phyloP scores from a whole-genome alignment of 495 filamentous ascomycete genomes.

The Trichoderma orchidacearum region DNA sequence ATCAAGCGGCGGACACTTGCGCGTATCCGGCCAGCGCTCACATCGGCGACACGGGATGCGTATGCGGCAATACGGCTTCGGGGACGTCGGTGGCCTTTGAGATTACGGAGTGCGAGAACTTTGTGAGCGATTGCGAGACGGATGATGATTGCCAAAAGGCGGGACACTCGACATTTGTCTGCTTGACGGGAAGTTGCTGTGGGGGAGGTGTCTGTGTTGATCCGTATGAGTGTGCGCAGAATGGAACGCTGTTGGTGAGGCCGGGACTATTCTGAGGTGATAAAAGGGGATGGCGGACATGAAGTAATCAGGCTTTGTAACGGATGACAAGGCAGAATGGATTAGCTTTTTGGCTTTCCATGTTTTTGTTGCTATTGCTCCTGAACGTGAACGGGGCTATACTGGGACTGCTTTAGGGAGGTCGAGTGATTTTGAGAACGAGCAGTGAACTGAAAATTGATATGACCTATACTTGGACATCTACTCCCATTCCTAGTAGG shows the following conservation, averaged over 20 bases:
- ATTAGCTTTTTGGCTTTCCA: no score
- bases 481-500: no score
- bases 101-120: not conserved
- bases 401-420: no score
- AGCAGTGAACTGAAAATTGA: no score
- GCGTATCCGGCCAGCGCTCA: not conserved
- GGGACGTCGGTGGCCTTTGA: not conserved
- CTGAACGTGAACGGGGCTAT: no score
- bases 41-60: not conserved
- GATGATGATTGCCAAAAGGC: not conserved
- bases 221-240: not conserved
- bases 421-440: no score
- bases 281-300: no score
- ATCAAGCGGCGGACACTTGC: not conserved
- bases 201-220: not conserved
- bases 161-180: not conserved
- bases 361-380: no score
- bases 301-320: no score
- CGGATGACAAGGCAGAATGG: no score
- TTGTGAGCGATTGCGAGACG: not conserved
- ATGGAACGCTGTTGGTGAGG: not conserved
- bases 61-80: not conserved
- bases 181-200: not conserved
- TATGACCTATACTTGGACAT: no score
- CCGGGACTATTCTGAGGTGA: not conserved